Percentiles rank a stretch among this genome's conserved stretches.
Evolutionary conservation across 2,329 filamentous ascomycete species (phyloP).

Genomic region (Fonsecaea nubica): DNA sequence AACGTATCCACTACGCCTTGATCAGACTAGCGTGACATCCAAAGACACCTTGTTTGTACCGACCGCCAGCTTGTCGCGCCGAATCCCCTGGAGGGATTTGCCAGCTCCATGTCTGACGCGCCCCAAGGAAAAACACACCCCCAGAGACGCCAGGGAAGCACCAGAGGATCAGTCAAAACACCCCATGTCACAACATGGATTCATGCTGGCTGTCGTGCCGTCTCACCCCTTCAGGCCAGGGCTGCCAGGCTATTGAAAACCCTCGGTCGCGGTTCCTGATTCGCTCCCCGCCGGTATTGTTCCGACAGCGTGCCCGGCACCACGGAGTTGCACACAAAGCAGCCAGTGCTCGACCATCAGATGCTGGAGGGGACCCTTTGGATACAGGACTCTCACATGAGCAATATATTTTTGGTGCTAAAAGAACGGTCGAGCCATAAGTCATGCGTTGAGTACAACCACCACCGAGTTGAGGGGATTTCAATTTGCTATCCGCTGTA

Average conservation of each 20-base stretch:
- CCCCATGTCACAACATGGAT: constrained; percentile 39
- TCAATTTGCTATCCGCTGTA: constrained; percentile 16
- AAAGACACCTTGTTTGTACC: constrained; percentile 25
- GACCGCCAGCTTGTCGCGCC: constrained; percentile 7
- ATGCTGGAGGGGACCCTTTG: not conserved
- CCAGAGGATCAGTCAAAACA: constrained; percentile 31
- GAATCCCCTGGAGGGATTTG: constrained; percentile 8
- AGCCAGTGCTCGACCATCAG: constrained; percentile 5
- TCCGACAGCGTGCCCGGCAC: constrained; percentile 10
- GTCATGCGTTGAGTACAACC: constrained; percentile 1
- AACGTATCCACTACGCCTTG: not conserved
- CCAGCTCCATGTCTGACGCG: constrained; percentile 31
- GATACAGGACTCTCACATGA: not conserved
- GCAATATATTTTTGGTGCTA: constrained; percentile 1
- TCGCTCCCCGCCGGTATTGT: constrained; percentile 6
- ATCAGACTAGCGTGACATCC: not conserved
- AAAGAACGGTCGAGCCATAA: not conserved
- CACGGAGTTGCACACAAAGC: constrained; percentile 18
- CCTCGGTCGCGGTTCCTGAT: constrained; percentile 5
- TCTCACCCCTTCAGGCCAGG: constrained; percentile 33
- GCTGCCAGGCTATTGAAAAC: constrained; percentile 18
- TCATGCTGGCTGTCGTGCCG: constrained; percentile 22
- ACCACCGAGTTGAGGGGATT: constrained; percentile 10
- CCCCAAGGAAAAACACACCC: constrained; percentile 18
- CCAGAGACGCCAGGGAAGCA: constrained; percentile 19